These are phyloP conservation scores for Iris pallida DNA, from an alignment of 116 monocot species.

Conservation along the genomic window DNA sequence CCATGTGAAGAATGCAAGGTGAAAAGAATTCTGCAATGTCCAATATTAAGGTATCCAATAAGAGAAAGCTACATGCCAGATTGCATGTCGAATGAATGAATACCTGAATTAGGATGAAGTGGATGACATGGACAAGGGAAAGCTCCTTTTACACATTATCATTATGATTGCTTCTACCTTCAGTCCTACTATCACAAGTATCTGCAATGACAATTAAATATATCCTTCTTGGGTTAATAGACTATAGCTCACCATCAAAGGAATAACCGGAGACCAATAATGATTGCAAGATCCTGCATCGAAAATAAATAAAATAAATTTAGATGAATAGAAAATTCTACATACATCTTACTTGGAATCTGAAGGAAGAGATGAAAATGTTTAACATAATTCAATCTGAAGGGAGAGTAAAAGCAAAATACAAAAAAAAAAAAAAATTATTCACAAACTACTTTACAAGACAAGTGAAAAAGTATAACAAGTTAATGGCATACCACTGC, in stretches of 20 bases:
- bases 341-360: not conserved
- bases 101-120: slow-evolving; percentile 48
- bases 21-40: slow-evolving; percentile 46
- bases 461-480: slow-evolving; percentile 39
- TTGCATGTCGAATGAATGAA: not conserved
- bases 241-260: slow-evolving; percentile 35
- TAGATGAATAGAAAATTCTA: not conserved
- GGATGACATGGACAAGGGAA: slow-evolving; percentile 32
- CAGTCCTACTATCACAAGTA: slow-evolving; percentile 46
- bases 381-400: too few species aligned
- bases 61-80: not conserved
- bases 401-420: too few species aligned
- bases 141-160: slow-evolving; percentile 34
- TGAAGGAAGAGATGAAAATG: too few species aligned
- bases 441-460: too few species aligned
- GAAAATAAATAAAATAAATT: slow-evolving; percentile 1
- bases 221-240: not conserved
- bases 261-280: slow-evolving; percentile 50
- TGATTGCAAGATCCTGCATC: slow-evolving; percentile 40
- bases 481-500: slow-evolving; percentile 38
- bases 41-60: not conserved
- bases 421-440: too few species aligned
- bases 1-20: slow-evolving; percentile 41
- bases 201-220: slow-evolving; percentile 25
- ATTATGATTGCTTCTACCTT: slow-evolving; percentile 48